phyloP scores from a whole-genome alignment of 768 basidiomycete genomes.

The Boletus barrowsii region DNA sequence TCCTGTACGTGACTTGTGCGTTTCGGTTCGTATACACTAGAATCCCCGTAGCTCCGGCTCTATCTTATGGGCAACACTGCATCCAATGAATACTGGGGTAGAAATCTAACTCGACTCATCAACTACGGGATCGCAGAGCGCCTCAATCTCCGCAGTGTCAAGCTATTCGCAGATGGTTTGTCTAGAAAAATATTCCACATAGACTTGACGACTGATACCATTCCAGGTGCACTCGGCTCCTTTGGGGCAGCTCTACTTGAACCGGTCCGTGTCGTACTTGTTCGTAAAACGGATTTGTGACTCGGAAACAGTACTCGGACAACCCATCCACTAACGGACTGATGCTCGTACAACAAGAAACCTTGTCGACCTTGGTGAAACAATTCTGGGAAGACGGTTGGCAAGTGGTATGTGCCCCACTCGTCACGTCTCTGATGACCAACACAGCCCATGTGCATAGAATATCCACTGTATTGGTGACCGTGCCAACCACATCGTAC shows the following conservation, averaged over 20 bases:
- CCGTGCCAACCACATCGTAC: slow-evolving; percentile 75
- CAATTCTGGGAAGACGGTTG: slow-evolving; percentile 71
- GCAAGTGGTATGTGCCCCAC: slow-evolving; percentile 66
- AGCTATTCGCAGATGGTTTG: slow-evolving; percentile 74
- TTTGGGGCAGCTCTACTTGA: slow-evolving; percentile 88
- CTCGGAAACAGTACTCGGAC: slow-evolving; percentile 58
- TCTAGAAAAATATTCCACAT: neutral
- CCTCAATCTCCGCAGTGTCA: slow-evolving; percentile 63
- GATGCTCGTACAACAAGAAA: slow-evolving; percentile 56
- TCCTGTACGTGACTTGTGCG: slow-evolving; percentile 47
- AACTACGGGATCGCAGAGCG: slow-evolving; percentile 55
- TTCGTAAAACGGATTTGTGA: neutral
- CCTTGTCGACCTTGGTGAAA: slow-evolving; percentile 51
- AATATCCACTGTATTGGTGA: slow-evolving; percentile 91
- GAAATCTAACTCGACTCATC: slow-evolving; percentile 53
- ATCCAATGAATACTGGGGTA: slow-evolving; percentile 64
- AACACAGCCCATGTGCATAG: slow-evolving; percentile 36
- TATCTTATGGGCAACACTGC: slow-evolving; percentile 58
- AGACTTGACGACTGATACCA: slow-evolving; percentile 1
- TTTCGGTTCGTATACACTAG: neutral
- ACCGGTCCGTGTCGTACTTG: slow-evolving; percentile 36
- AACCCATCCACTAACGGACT: slow-evolving; percentile 69
- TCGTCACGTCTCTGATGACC: neutral
- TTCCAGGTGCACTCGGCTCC: slow-evolving; percentile 78
- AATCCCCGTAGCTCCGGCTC: slow-evolving; percentile 46